Conservation (phyloP, 768 basidiomycete genomes). For the Russula foetens region DNA sequence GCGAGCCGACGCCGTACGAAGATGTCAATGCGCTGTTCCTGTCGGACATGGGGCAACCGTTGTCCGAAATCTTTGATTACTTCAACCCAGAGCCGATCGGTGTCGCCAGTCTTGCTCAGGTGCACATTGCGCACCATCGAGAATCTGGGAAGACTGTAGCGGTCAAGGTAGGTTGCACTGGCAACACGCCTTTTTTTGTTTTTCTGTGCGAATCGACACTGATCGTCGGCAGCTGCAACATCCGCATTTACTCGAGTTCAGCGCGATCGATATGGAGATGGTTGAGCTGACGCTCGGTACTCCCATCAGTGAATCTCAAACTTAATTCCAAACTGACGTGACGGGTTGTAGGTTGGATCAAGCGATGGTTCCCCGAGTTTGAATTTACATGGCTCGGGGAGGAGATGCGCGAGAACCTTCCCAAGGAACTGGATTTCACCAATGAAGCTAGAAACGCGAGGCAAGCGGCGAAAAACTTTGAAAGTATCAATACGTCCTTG, state of each 20-base stretch:
- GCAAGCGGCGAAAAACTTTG: slow-evolving; percentile 64
- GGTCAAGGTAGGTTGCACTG: slow-evolving; percentile 53
- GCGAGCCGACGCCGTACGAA: slow-evolving; percentile 79
- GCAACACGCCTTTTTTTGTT: not conserved
- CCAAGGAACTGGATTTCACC: slow-evolving; percentile 91
- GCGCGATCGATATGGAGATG: slow-evolving; percentile 83
- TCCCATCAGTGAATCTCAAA: slow-evolving; percentile 13
- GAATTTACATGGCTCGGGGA: slow-evolving; percentile 88
- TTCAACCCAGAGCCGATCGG: slow-evolving; percentile 88
- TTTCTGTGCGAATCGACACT: slow-evolving; percentile 1
- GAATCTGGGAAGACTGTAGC: slow-evolving; percentile 72
- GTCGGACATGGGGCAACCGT: slow-evolving; percentile 64
- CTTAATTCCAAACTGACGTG: slow-evolving; percentile 1
- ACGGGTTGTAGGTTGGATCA: slow-evolving; percentile 58
- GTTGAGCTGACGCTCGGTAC: slow-evolving; percentile 64
- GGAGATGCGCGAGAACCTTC: slow-evolving; percentile 90
- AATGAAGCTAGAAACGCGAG: slow-evolving; percentile 84
- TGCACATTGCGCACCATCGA: slow-evolving; percentile 74
- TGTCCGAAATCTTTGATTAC: slow-evolving; percentile 72
- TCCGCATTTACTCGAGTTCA: slow-evolving; percentile 88
- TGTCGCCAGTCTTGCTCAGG: slow-evolving; percentile 93
- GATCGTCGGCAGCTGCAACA: slow-evolving; percentile 63
- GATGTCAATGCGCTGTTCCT: slow-evolving; percentile 70
- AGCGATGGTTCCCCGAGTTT: slow-evolving; percentile 91
- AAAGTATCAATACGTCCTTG: slow-evolving; percentile 60